phyloP scores from a whole-genome alignment of 208 protist species.

The Trypanosoma platydactyli region DNA sequence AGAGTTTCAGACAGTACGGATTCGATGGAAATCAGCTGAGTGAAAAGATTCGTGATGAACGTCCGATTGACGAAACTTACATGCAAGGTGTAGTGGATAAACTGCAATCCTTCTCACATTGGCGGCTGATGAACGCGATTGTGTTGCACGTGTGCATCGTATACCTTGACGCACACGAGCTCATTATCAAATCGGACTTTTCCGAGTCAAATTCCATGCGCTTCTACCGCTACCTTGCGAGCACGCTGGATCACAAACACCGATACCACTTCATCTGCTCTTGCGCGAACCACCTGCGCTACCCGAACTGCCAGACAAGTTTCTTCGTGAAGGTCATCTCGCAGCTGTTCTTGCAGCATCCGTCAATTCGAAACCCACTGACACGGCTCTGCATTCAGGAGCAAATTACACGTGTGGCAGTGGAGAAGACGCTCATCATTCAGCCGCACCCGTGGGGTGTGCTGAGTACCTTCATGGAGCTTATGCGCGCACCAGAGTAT shows the following conservation, averaged over 20 bases:
- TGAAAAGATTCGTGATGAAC: constrained; percentile 38
- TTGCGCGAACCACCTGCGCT: constrained; percentile 98
- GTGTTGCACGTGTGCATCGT: constrained; percentile 95
- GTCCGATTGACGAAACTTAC: constrained; percentile 46
- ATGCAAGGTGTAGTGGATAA: constrained; percentile 28
- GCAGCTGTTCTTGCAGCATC: constrained; percentile 93
- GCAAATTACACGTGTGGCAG: constrained; percentile 95
- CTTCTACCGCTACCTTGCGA: constrained; percentile 94
- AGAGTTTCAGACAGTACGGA: constrained; percentile 46
- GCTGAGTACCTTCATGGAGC: constrained; percentile 99
- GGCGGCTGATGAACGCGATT: constrained; percentile 95
- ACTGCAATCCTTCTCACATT: constrained; percentile 77
- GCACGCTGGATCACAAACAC: constrained; percentile 90
- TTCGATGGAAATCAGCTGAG: constrained; percentile 50
- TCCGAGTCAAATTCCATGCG: constrained; percentile 90
- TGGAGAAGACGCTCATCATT: constrained; percentile 98
- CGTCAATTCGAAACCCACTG: constrained; percentile 35
- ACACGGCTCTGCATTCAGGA: constrained; percentile 94
- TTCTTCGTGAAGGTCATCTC: constrained; percentile 98
- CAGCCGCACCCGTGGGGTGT: constrained; percentile 99
- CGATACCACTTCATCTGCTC: constrained; percentile 97
- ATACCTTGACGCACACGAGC: constrained; percentile 45
- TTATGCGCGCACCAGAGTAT: constrained; percentile 97
- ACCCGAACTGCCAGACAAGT: constrained; percentile 99
- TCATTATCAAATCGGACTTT: constrained; percentile 31